These are phyloP conservation scores for Chrysosphaeria jannelii DNA, from an alignment of 2,329 filamentous ascomycete genomes.

Conservation along the genomic window DNA sequence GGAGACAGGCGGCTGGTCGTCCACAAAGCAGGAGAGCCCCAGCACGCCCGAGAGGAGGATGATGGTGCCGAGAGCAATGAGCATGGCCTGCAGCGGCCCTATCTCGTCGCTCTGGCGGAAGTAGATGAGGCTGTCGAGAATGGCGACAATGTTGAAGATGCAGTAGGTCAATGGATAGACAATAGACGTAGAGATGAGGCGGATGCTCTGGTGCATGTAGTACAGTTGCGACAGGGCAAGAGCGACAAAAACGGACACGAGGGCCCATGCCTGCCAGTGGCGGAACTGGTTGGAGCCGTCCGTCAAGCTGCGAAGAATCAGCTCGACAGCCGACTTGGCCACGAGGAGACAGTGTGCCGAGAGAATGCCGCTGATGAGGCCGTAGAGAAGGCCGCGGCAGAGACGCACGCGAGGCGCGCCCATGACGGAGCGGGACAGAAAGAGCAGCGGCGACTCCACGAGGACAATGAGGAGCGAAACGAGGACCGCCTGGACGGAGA, in stretches of 20 bases:
- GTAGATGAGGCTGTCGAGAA: conserved; percentile 88
- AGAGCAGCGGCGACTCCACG: conserved; percentile 19
- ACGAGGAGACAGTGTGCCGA: conserved; percentile 82
- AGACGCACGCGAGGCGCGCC: conserved; percentile 22
- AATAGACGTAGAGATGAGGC: conserved; percentile 81
- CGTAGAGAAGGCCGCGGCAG: conserved; percentile 59
- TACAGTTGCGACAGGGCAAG: conserved; percentile 79
- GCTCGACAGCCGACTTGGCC: conserved; percentile 86
- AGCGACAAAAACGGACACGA: conserved; percentile 50
- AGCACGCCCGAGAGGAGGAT: conserved; percentile 71
- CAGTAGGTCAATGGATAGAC: conserved; percentile 95
- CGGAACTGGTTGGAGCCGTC: conserved; percentile 82
- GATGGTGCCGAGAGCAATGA: conserved; percentile 63
- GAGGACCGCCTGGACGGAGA: conserved; percentile 46
- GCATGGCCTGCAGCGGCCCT: conserved; percentile 39
- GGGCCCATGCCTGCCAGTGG: conserved; percentile 82
- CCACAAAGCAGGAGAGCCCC: conserved; percentile 76
- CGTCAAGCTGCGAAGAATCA: conserved; percentile 60
- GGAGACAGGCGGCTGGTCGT: conserved; percentile 34
- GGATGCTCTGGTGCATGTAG: conserved; percentile 78
- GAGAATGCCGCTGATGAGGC: conserved; percentile 67
- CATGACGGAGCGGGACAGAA: background rate
- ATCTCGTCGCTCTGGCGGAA: conserved; percentile 71
- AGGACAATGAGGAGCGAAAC: conserved; percentile 36
- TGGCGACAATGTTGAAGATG: conserved; percentile 96